Conservation (phyloP, 768 basidiomycete species). For the Boletus coccyginus region DNA sequence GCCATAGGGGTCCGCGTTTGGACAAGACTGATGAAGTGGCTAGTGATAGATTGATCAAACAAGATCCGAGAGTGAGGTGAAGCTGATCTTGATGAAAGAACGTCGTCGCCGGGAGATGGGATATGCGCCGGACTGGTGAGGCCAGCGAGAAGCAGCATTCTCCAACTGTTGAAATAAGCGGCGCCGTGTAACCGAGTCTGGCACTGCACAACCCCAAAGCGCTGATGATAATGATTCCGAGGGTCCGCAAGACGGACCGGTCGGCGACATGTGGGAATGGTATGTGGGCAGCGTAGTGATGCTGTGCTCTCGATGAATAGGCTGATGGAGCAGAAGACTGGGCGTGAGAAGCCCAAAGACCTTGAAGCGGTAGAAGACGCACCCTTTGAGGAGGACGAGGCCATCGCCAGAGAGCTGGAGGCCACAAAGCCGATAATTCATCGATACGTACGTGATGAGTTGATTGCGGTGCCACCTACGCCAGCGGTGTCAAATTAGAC, state of each 20-base stretch:
- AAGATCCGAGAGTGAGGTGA: neutral
- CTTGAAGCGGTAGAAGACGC: slow-evolving; percentile 9
- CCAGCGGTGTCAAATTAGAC: neutral
- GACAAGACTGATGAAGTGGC: neutral
- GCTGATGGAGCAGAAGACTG: neutral
- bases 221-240: neutral
- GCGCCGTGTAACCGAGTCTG: neutral
- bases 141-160: neutral
- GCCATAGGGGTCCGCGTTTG: slow-evolving; percentile 1
- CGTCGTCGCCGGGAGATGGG: neutral
- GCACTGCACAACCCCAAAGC: neutral
- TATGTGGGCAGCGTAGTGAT: slow-evolving; percentile 13
- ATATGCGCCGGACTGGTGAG: slow-evolving; percentile 4
- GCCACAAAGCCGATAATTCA: slow-evolving; percentile 8
- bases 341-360: slow-evolving; percentile 10
- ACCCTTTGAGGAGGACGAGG: slow-evolving; percentile 1
- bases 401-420: neutral
- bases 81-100: slow-evolving; percentile 3
- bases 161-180: neutral
- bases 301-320: slow-evolving; percentile 1
- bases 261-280: slow-evolving; percentile 24
- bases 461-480: neutral
- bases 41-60: neutral
- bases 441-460: neutral
- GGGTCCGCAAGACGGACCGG: neutral